Conservation (phyloP, 2,329 filamentous ascomycete genomes). For the Xylariales sp. region DNA sequence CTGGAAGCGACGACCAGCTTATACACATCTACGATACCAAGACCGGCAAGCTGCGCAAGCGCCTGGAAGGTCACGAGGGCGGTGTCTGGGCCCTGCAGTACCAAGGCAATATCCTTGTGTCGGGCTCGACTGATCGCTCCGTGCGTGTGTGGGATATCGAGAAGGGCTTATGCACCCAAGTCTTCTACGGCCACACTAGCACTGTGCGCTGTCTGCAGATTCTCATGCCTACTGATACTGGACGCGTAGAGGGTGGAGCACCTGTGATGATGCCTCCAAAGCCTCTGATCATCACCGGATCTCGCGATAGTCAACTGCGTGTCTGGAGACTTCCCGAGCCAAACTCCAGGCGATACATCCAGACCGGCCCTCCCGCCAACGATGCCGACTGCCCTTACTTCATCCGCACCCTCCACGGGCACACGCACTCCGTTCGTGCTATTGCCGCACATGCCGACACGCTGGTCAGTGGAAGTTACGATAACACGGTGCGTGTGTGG, state of each 20-base stretch:
- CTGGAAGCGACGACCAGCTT: slow-evolving; percentile 93
- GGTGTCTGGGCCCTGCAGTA: slow-evolving; percentile 98
- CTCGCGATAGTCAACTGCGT: slow-evolving; percentile 86
- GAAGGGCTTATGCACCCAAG: slow-evolving; percentile 84
- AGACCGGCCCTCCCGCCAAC: slow-evolving; percentile 69
- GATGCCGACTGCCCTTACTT: slow-evolving; percentile 90
- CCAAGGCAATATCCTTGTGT: slow-evolving; percentile 90
- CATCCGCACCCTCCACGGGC: slow-evolving; percentile 78
- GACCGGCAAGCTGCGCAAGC: slow-evolving; percentile 78
- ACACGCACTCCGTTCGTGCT: slow-evolving; percentile 89
- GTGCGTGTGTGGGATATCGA: slow-evolving; percentile 99
- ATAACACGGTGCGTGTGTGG: slow-evolving; percentile 93
- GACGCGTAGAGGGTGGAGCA: slow-evolving; percentile 65
- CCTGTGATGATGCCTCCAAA: slow-evolving; percentile 88
- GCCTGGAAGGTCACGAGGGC: slow-evolving; percentile 89
- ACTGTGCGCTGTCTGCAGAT: slow-evolving; percentile 96
- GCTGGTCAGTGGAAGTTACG: slow-evolving; percentile 95
- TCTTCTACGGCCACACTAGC: slow-evolving; percentile 96
- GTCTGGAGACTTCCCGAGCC: slow-evolving; percentile 91
- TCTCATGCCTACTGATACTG: slow-evolving; percentile 77
- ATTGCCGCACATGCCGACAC: slow-evolving; percentile 95
- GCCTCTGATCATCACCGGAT: slow-evolving; percentile 94
- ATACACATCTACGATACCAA: slow-evolving; percentile 98
- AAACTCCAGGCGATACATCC: slow-evolving; percentile 72
- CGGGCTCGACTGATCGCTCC: slow-evolving; percentile 91